Evolutionary conservation across 2,329 filamentous ascomycete species (phyloP), one percentile per base, ranked within the genome.

Genomic region (Pleurostoma richardsiae): DNA sequence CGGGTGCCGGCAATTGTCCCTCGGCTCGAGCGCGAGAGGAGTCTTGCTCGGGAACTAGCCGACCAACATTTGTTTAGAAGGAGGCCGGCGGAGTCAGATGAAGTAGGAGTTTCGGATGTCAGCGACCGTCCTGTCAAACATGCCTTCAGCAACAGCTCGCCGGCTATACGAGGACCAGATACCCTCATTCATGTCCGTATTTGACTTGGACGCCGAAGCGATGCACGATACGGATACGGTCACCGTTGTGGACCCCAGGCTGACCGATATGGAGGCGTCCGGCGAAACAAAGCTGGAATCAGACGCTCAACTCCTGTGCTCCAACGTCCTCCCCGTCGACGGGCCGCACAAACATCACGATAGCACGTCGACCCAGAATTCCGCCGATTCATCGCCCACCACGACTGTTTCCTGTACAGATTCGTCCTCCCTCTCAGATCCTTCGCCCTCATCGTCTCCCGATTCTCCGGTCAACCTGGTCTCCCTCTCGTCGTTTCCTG

Each of bases 341-440:
- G 61, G 71, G 51, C 72, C 72, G 53, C 87, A 90, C 67, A 82
- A 85, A 59, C 86, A 88, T 63, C 78, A 83, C 62, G 80, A 88
- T 61, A 90, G 86, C 69, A 85, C 82, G n/a, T 91, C 85, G 6
- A 89, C 86, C 3, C 85, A 86, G 52, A 78, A 78, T 46, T 88
- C 87, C 2, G 88, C 88, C 39, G 91, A 96, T 60, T 96, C 92
- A 27, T 97, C 92, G 6, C 94, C 94, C 2, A 97, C 92, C 6
- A 96, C 91, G 4, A 96, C 92, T 3, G 80, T 94, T 43, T 96
- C 90, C 5, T 96, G 90, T 26, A 89, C 92, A 53, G 92, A 96
- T 68, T 95, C 91, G 4, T 92, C 90, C 6, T 88, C 90, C 30
- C 77, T 94, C 42, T 91, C 91, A 30, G 92, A 97, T 58, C 86